A percentile compares a stretch with the other conserved stretches of the same genome.
phyloP scores from a whole-genome alignment of 2,329 filamentous ascomycete genomes.

The Mycocentrospora acerina region DNA sequence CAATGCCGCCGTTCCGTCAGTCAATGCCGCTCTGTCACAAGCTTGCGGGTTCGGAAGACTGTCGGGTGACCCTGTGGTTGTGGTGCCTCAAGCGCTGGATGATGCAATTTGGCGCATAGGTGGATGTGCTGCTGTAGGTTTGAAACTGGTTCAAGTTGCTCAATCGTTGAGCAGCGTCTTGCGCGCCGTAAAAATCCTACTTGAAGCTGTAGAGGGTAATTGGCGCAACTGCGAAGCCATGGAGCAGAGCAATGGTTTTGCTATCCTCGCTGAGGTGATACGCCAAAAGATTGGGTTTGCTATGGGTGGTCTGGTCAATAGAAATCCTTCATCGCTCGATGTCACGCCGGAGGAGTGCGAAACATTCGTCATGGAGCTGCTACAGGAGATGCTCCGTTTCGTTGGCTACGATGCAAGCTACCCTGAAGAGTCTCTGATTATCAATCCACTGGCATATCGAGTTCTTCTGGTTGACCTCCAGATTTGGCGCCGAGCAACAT shows the following conservation, averaged over 20 bases:
- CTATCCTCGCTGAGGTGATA: slow-evolving; percentile 79
- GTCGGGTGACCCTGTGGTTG: slow-evolving; percentile 78
- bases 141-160: slow-evolving; percentile 82
- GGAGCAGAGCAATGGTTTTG: slow-evolving; percentile 93
- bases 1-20: slow-evolving; percentile 82
- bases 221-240: slow-evolving; percentile 99
- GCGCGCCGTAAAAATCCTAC: slow-evolving; percentile 78
- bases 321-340: slow-evolving; percentile 42
- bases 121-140: slow-evolving; percentile 81
- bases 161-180: slow-evolving; percentile 69
- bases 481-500: slow-evolving; percentile 78
- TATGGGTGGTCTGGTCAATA: slow-evolving; percentile 51
- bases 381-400: slow-evolving; percentile 79
- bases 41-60: slow-evolving; percentile 79
- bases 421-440: slow-evolving; percentile 86
- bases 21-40: slow-evolving; percentile 85
- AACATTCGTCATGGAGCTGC: slow-evolving; percentile 59
- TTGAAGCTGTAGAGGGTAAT: slow-evolving; percentile 82
- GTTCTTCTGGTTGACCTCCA: slow-evolving; percentile 90
- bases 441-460: slow-evolving; percentile 92
- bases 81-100: slow-evolving; percentile 80
- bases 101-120: slow-evolving; percentile 90
- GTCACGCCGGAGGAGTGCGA: slow-evolving; percentile 48
- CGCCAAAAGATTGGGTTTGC: slow-evolving; percentile 73
- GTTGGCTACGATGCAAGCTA: slow-evolving; percentile 82